Base-by-base conservation (phyloP, 805 yeast genomes). In the Isabelozyma heimii region DNA sequence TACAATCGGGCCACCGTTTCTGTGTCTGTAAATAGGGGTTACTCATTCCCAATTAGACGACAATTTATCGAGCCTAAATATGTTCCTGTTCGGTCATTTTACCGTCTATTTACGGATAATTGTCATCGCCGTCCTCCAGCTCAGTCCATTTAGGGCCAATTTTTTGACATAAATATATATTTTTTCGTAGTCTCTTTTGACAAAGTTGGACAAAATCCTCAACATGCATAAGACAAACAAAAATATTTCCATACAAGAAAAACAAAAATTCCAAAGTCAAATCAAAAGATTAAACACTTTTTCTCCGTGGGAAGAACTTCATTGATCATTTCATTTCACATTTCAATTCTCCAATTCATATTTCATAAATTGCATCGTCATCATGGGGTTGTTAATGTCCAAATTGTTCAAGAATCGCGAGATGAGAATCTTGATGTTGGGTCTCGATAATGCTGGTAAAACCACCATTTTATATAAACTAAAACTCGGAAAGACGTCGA, bases 351-450 rank as follows among this genome's bases (percentile, higher is more conserved):
- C 24, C 24, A 20, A 1, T 20, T 6, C 24, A 20, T 20, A 20
- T 20, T 20, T 20, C 24, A 20, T 20, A 5, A 20, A 20, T 20
- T 20, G 24, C 24, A 20, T 20, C 24, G 24, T 20, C 40, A 45
- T 16, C 46, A 59, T 59, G 63, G 63, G 63, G 40, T 48, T 43
- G 14, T 51, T 58, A 43, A 50, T 59, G 72, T 72, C 77, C 14
- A 72, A 67, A 57, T 52, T 74, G 51, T 74, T 74, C 60, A 74
- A 73, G 85, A 94, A 92, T 79, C 91, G 94, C 70, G 97, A 92
- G 69, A 97, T 97, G 74, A 90, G 96, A 75, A 87, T 91, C 63
- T 78, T 91, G 59, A 89, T 91, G 97, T 78, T 91, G 54, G 97
- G 97, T 5, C 78, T 91, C 50, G 97, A 91, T 63, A 89, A 91